phyloP scores from a whole-genome alignment of 2,329 filamentous ascomycete species.

The Arthrinium puccinioides region DNA sequence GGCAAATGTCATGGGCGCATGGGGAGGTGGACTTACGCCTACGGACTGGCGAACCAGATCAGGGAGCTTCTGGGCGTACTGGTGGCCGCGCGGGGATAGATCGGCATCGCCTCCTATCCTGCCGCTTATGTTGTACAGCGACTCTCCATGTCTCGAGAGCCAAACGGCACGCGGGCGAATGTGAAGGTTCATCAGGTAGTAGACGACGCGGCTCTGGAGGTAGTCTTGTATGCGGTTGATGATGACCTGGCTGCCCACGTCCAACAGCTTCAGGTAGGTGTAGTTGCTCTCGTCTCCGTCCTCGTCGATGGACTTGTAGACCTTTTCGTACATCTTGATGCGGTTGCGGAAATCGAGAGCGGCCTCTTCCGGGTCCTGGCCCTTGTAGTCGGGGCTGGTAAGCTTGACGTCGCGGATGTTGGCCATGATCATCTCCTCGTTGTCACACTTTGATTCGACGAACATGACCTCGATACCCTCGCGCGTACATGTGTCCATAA shows the following conservation, averaged over 20 bases:
- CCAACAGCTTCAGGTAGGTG: conserved; percentile 95
- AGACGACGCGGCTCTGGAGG: conserved; percentile 89
- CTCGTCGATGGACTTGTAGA: conserved; percentile 88
- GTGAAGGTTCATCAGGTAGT: conserved; percentile 97
- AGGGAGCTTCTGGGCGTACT: conserved; percentile 80
- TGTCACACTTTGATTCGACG: conserved; percentile 94
- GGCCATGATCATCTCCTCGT: conserved; percentile 93
- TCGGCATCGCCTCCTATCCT: conserved; percentile 89
- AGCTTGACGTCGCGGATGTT: conserved; percentile 98
- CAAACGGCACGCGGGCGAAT: conserved; percentile 95
- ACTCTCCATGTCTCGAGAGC: conserved; percentile 94
- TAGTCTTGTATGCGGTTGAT: conserved; percentile 98
- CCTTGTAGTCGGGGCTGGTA: conserved; percentile 88
- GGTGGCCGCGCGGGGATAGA: conserved; percentile 77
- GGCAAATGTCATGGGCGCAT: background rate
- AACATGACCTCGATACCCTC: conserved; percentile 86
- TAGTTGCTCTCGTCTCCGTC: conserved; percentile 71
- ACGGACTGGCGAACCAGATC: conserved; percentile 80
- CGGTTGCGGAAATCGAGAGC: conserved; percentile 88
- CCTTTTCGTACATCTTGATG: conserved; percentile 95
- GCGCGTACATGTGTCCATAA: conserved; percentile 67
- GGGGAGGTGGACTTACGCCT: conserved; percentile 64
- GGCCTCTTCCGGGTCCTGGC: conserved; percentile 87
- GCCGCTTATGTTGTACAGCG: conserved; percentile 81
- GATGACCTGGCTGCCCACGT: conserved; percentile 91